Base-by-base conservation (phyloP, 768 basidiomycete species). In the Mycena rebaudengoi region DNA sequence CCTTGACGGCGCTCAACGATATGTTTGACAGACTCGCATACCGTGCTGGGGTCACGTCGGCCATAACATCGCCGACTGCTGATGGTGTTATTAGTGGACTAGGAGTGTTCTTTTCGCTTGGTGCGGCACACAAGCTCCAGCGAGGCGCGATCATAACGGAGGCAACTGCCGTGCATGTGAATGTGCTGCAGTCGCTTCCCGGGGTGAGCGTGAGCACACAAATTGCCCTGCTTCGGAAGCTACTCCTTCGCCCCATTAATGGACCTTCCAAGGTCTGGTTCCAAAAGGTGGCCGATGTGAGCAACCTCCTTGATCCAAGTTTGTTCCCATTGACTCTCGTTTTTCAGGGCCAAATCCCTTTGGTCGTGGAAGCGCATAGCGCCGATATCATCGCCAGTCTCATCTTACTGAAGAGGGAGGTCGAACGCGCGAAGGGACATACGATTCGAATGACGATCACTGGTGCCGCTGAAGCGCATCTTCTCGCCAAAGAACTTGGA, bases 331-430 rank as follows among this genome's bases (percentile, higher is more conserved):
- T 25, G 32, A 5, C 5, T 44, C 35, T 39, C 46, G 11, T 20
- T 33, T 43, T 32, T 20, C 63, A 91, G 88, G 92, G 93, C 6
- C 70, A 81, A 33, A 81, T 95, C 21, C 90, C 92, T 4, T 79
- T 98, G 6, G 90, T 97, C 12, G 79, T 95, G 8, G 86, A 90
- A 55, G 88, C 86, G 2, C 80, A 90, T 66, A 94, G 82, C 68
- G 94, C 92, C 5, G 95, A 96, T 74, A 80, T 91, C 52, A 96
- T 96, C 64, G 92, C 91, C 1, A 87, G 90, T 0, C 75, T 96
- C 32, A 80, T 96, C 43, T 73, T 83, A 25, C 80, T 97, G 58
- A 92, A 92, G 75, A 77, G 78, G 53, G 86, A 92, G 68, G 78
- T 90, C 1, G 88, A 91, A 69, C 61, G 73, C 12, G 75, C 71